Conservation (phyloP, 805 yeast genomes). For the Tetrapisispora taiwanensis region DNA sequence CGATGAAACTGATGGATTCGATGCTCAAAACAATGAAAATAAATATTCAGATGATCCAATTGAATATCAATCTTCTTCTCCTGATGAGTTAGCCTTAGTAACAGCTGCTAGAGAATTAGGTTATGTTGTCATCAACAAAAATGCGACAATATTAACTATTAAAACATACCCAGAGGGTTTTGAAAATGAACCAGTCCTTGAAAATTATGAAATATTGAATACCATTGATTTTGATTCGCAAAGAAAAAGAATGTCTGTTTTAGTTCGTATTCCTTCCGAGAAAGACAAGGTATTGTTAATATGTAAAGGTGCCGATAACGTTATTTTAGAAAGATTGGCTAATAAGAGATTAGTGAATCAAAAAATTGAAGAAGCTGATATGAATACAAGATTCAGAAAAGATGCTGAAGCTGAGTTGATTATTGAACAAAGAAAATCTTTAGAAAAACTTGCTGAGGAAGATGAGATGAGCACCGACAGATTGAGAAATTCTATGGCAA, state of each 20-base stretch:
- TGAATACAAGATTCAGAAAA: slow-evolving; percentile 51
- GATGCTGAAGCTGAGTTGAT: slow-evolving; percentile 69
- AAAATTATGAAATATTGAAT: slow-evolving; percentile 66
- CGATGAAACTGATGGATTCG: slow-evolving; percentile 5
- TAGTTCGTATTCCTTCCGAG: slow-evolving; percentile 62
- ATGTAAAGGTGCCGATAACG: slow-evolving; percentile 94
- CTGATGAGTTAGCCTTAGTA: slow-evolving; percentile 90
- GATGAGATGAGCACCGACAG: slow-evolving; percentile 24
- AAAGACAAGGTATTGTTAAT: slow-evolving; percentile 55
- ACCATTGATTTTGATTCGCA: slow-evolving; percentile 76
- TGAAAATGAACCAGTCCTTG: slow-evolving; percentile 50
- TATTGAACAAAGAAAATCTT: slow-evolving; percentile 45
- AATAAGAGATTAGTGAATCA: slow-evolving; percentile 46
- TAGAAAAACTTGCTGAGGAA: slow-evolving; percentile 26
- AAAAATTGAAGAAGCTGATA: slow-evolving; percentile 57
- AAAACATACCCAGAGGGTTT: slow-evolving; percentile 81
- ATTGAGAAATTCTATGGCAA: slow-evolving; percentile 25
- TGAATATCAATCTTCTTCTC: slow-evolving; percentile 88
- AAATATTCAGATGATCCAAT: slow-evolving; percentile 35
- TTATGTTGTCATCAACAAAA: slow-evolving; percentile 65
- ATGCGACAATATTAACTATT: slow-evolving; percentile 48
- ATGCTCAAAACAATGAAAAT: neutral
- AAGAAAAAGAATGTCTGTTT: slow-evolving; percentile 90
- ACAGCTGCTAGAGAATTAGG: slow-evolving; percentile 95
- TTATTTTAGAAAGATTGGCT: slow-evolving; percentile 65